Conservation (phyloP, 139 green algal genomes). For the Chlorella sp. region DNA sequence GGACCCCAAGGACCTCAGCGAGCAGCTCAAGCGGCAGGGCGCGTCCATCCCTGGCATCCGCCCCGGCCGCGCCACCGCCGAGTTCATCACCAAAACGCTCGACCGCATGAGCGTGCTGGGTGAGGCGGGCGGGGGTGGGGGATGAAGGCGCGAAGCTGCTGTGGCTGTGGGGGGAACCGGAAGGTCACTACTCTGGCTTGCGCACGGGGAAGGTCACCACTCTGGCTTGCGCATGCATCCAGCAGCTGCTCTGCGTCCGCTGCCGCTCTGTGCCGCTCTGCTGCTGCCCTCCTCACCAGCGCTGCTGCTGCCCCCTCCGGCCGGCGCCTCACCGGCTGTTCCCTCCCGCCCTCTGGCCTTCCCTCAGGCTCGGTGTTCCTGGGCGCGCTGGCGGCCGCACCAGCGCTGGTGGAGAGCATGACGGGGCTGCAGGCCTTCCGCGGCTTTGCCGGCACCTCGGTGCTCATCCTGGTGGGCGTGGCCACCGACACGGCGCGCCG, state of each 20-base stretch:
- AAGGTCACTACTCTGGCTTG: too few relatives aligned
- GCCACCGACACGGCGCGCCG: conserved; percentile 95
- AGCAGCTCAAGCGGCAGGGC: conserved; percentile 95
- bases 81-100: conserved; percentile 93
- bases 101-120: conserved; percentile 92
- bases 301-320: not conserved
- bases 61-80: conserved; percentile 87
- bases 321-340: too few relatives aligned
- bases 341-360: too few relatives aligned
- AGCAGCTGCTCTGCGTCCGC: not conserved
- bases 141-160: too few relatives aligned
- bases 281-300: not conserved
- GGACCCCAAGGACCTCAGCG: conserved; percentile 96
- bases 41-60: conserved; percentile 91
- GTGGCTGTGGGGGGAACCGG: too few relatives aligned
- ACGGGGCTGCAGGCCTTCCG: conserved; percentile 88
- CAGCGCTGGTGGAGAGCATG: conserved; percentile 84
- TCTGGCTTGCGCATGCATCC: too few relatives aligned
- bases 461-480: conserved; percentile 95
- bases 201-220: too few relatives aligned
- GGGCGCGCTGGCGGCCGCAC: conserved; percentile 85
- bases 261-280: too few relatives aligned
- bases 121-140: not conserved
- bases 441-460: conserved; percentile 92
- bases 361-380: conserved; percentile 86